Base-by-base conservation (phyloP, 1,139 yeast species). In the Debaryomycetaceae sp. region DNA sequence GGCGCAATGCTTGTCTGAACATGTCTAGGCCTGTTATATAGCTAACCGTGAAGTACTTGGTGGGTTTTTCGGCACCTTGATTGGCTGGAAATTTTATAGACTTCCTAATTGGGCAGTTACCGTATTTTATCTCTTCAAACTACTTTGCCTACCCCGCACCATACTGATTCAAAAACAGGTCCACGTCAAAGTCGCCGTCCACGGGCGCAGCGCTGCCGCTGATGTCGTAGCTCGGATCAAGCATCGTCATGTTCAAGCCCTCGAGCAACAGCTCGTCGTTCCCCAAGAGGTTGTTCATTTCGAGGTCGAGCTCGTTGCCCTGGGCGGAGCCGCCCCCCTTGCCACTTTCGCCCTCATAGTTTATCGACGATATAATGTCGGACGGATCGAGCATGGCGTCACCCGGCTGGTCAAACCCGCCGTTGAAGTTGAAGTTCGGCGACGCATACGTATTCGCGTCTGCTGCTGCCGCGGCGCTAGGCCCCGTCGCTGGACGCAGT, bases 1-100 rank as follows among this genome's bases (percentile, higher is more conserved):
- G 67, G 65, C 76, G 75, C 47, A 73, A 55, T 41, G 77, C 61
- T 61, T 68, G 73, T 74, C 82, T 76, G 62, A 77, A 76, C 85
- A 77, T 77, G 30, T 14, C 40, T 23, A 21, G 39, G 58, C 22
- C 29, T 27, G 22, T 8, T 23, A 4, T 15, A 12, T 15, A 13
- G 11, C 5, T 23, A 16, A 13, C 13, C 22, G 26, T 19, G 13
- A 15, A n/a, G 16, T 12, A 19, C 25, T 16, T 15, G 23, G 13
- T 16, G 13, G 22, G 10, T 25, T 33, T 30, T 33, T 22, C n/a
- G 7, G 24, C 14, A 33, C 38, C 47, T 50, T 47, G 36, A 55
- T 55, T 58, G 62, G 57, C 36, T 41, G 41, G 30, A 22, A n/a
- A n/a, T n/a, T n/a, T n/a, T 26, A 31, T 47, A 26, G 60, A 52